Conservation (phyloP, 139 green algal genomes). For the Picochlorum costavermella region DNA sequence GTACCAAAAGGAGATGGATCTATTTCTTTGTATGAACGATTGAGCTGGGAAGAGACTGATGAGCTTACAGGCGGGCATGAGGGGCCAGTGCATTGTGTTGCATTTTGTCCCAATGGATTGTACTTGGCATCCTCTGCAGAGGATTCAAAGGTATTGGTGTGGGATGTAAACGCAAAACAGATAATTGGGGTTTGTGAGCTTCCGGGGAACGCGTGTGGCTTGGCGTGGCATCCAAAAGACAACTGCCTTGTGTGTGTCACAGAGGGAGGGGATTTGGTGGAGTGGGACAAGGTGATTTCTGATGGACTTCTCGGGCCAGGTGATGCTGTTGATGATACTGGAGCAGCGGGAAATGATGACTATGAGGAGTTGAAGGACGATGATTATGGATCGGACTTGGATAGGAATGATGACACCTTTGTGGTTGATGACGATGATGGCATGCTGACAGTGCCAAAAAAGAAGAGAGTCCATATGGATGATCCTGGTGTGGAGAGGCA, state of each 20-base stretch:
- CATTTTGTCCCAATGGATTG: slow-evolving; percentile 73
- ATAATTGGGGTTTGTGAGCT: slow-evolving; percentile 16
- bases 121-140: slow-evolving; percentile 54
- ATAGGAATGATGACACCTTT: slow-evolving; percentile 16
- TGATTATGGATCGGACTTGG: background rate
- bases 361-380: background rate
- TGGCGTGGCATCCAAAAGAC: slow-evolving; percentile 57
- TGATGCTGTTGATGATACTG: slow-evolving; percentile 19
- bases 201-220: slow-evolving; percentile 21
- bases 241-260: slow-evolving; percentile 60
- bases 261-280: slow-evolving; percentile 41
- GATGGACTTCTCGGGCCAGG: slow-evolving; percentile 23
- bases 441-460: background rate
- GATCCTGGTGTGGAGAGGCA: background rate
- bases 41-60: slow-evolving; percentile 42
- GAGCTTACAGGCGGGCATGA: slow-evolving; percentile 34
- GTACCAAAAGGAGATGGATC: slow-evolving; percentile 33
- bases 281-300: slow-evolving; percentile 57
- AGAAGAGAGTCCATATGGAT: background rate
- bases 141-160: slow-evolving; percentile 60
- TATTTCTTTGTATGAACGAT: slow-evolving; percentile 53
- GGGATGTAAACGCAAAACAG: slow-evolving; percentile 40
- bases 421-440: slow-evolving; percentile 6
- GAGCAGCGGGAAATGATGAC: background rate
- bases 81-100: slow-evolving; percentile 32